phyloP scores from a whole-genome alignment of 768 basidiomycete genomes.

The Mycena alexandri region DNA sequence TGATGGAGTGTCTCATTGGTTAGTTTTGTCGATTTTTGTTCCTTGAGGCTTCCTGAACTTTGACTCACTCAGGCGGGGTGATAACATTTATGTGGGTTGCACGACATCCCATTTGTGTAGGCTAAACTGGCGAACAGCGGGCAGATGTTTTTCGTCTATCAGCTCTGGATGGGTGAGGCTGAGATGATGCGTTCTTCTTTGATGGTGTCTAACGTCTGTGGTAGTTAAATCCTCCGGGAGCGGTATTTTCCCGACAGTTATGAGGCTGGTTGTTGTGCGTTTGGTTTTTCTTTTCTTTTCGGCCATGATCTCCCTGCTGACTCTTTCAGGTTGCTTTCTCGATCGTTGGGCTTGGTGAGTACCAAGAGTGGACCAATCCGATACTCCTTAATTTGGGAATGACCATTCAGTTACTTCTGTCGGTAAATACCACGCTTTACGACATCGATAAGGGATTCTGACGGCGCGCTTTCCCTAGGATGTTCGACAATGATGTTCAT shows the following conservation, averaged over 20 bases:
- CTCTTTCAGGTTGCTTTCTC: slow-evolving; percentile 17
- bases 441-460: not conserved
- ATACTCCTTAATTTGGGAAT: not conserved
- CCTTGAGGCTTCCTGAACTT: too few species aligned
- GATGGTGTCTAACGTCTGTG: not conserved
- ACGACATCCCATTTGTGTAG: too few species aligned
- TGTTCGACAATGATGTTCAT: slow-evolving; percentile 29
- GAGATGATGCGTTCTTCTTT: not conserved
- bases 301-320: not conserved
- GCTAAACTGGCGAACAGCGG: slow-evolving; percentile 41
- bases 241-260: slow-evolving; percentile 42
- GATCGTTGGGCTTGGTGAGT: slow-evolving; percentile 20
- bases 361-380: not conserved
- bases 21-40: too few species aligned
- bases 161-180: slow-evolving; percentile 52
- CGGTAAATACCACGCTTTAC: not conserved
- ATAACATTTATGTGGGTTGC: too few species aligned
- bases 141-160: slow-evolving; percentile 59
- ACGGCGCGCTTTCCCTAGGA: not conserved
- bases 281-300: not conserved
- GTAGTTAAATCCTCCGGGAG: slow-evolving; percentile 46
- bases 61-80: too few species aligned
- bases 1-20: slow-evolving; percentile 55
- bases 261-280: slow-evolving; percentile 21
- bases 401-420: slow-evolving; percentile 2